Conservation (phyloP, 2,329 filamentous ascomycete genomes). For the Paradendryphiella salina region DNA sequence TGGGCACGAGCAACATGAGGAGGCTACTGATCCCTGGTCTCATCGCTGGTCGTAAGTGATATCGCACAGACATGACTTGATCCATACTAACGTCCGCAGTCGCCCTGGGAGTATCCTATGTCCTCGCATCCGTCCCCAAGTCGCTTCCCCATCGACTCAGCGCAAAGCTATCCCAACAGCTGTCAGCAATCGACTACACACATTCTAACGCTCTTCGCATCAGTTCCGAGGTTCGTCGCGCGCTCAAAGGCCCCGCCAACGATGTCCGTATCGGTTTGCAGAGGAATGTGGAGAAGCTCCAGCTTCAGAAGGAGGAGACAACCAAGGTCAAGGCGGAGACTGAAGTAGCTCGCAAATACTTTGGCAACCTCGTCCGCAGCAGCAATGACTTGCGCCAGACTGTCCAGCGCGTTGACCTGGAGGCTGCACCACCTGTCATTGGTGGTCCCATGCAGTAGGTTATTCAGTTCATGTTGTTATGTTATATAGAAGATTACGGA, state of each 20-base stretch:
- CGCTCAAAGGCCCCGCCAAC: slow-evolving; percentile 83
- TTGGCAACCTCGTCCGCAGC: slow-evolving; percentile 77
- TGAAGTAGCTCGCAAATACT: slow-evolving; percentile 86
- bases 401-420: slow-evolving; percentile 58
- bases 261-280: slow-evolving; percentile 83
- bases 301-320: slow-evolving; percentile 78
- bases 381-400: slow-evolving; percentile 54
- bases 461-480: slow-evolving; percentile 5
- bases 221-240: slow-evolving; percentile 80
- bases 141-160: slow-evolving; percentile 85
- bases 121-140: slow-evolving; percentile 83
- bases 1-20: slow-evolving; percentile 80
- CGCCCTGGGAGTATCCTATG: slow-evolving; percentile 74
- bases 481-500: slow-evolving; percentile 7
- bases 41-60: slow-evolving; percentile 71
- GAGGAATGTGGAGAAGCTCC: slow-evolving; percentile 80
- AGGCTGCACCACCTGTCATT: slow-evolving; percentile 54
- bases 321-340: slow-evolving; percentile 80
- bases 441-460: slow-evolving; percentile 31
- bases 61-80: neutral
- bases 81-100: slow-evolving; percentile 53
- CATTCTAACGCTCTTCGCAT: slow-evolving; percentile 87
- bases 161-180: slow-evolving; percentile 78
- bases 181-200: slow-evolving; percentile 85
- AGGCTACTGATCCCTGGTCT: slow-evolving; percentile 80